Base-by-base conservation (phyloP, 768 basidiomycete genomes). In the Clavaria fumosa region DNA sequence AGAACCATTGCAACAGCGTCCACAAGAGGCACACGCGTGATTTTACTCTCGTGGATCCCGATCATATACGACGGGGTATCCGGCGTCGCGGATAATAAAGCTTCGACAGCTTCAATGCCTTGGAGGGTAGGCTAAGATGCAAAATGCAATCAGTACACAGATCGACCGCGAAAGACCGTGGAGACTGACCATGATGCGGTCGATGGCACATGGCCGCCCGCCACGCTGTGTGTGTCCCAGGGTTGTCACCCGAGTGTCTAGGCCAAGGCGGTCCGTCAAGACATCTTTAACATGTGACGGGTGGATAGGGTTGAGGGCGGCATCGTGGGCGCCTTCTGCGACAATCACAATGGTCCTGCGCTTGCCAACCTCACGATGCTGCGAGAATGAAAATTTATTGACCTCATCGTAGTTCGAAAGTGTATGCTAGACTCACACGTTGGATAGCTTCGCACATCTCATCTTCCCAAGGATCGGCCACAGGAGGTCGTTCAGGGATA, bases 291-390 rank as follows among this genome's bases (percentile, higher is more conserved):
- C 76, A 51, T 90, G 75, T 21, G 86, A 84, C 12, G 89, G 78
- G 31, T 69, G 77, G 53, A 99, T 96, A n/a, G 89, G 89, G 20
- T 93, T 77, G 32, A 97, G 71, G 48, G 82, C 65, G 34, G 66
- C 61, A 55, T 97, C 93, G 34, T 82, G 75, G 7, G 95, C 93
- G 17, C 95, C 95, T 60, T 99, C 95, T 1, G 95, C 93, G 28
- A 97, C 81, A 45, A 99, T 95, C 41, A 99, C 89, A 46, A 99
- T 95, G 1, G 93, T 97, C 63, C 93, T 96, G 48, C 95, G 78
- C 62, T 97, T 97, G 23, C 95, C 95, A 17, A 81, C 62, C 45
- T 71, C 63, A 41, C 95, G 82, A 56, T 97, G 91, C 89, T 97
- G 35, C 40, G 20, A n/a, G 31, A n/a, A n/a, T n/a, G 31, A 4